Base-by-base conservation (phyloP, 1,284 basidiomycete genomes). In the Microbotryum scabiosae region DNA sequence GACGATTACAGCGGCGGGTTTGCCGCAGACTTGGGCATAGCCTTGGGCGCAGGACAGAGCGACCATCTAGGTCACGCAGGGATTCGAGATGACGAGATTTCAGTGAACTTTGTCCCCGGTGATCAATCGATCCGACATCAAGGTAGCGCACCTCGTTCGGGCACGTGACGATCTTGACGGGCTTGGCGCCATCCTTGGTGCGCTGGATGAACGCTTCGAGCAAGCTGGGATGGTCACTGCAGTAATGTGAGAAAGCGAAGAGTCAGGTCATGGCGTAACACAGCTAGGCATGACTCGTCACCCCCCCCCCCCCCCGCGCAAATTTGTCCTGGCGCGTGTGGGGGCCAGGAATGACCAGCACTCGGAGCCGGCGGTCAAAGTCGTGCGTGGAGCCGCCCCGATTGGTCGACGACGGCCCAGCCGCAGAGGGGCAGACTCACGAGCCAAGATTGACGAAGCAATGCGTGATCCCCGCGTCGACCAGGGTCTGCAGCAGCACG, bases 31-130 rank as follows among this genome's bases (percentile, higher is more conserved):
- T 66, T 85, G 83, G 0, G 82, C 82, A 66, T 83, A 86, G 3
- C 83, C 85, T 57, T 86, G 85, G 1, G 85, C 85, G 20, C 82
- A 82, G 62, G 81, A 84, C 52, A 86, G 71, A 2, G 84, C 85
- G 7, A 86, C 85, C 83, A 85, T 85, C 71, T 67, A 44, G n/a
- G 28, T 8, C 20, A 7, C 1, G 1, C 21, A 16, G 9, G 26
- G 20, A 18, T 26, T 44, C n/a, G 26, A 43, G 23, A 16, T 30
- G 7, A 10, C 8, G 30, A 30, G 30, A 10, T 41, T 14, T 52
- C 51, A 26, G 51, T 32, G 25, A 18, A 3, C 10, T 1, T 18
- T 20, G n/a, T 32, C 25, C 10, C 51, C 25, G 18, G 51, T 5
- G 25, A 26, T 44, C 32, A 41, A 36, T 7, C 21, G 25, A 21